Conservation (phyloP, 305 asterid species). For the Salvia sclarea region DNA sequence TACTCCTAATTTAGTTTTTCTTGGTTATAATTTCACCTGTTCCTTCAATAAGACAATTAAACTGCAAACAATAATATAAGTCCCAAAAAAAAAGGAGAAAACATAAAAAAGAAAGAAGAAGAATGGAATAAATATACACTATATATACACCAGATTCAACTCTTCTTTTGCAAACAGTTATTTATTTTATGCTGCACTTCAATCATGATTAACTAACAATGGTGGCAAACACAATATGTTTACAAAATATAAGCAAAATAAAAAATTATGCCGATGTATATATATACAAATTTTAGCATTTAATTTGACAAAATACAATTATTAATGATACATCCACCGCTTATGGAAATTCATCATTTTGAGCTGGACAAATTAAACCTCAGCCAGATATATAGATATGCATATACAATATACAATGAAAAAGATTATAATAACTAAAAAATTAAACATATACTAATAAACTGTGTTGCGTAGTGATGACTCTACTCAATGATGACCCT, state of each 20-base stretch:
- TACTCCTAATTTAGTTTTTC: background rate
- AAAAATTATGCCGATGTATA: background rate
- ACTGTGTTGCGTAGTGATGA: background rate
- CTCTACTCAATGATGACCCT: constrained; percentile 29
- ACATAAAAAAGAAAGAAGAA: background rate
- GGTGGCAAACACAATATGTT: no score
- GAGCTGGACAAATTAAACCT: background rate
- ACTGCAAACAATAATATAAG: background rate
- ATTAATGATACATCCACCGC: background rate
- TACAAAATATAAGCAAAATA: background rate
- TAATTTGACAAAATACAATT: background rate
- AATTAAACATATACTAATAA: background rate
- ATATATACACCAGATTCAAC: background rate
- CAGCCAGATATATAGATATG: background rate
- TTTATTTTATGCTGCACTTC: background rate
- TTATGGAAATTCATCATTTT: background rate
- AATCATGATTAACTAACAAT: background rate
- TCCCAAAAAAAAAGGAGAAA: no score
- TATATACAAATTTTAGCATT: no score
- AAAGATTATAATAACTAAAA: background rate
- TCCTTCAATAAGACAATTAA: background rate
- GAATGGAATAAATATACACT: background rate
- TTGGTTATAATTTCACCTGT: background rate
- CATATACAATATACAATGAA: background rate
- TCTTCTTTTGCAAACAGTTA: background rate